These are phyloP conservation scores for Pulveroboletus sp. DNA, from an alignment of 768 basidiomycete genomes.

Conservation along the genomic window DNA sequence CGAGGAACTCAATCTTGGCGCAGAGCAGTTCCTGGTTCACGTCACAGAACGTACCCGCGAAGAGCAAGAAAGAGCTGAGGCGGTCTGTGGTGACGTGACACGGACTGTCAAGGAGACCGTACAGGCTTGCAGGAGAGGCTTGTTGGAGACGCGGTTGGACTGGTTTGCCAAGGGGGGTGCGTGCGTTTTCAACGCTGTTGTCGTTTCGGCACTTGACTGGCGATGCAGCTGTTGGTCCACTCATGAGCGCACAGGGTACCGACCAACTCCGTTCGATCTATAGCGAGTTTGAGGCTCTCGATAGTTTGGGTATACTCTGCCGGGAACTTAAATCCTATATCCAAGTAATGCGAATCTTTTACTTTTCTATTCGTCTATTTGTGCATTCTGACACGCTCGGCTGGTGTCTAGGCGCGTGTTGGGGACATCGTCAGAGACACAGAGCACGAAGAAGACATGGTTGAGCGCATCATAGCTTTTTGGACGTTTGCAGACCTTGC, in stretches of 20 bases:
- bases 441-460: constrained; percentile 70
- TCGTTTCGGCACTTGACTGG: constrained; percentile 18
- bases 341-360: constrained; percentile 36
- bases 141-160: constrained; percentile 41
- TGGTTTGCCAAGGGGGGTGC: constrained; percentile 42
- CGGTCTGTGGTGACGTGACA: constrained; percentile 41
- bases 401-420: constrained; percentile 45
- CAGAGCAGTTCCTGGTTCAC: constrained; percentile 52
- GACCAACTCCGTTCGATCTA: constrained; percentile 51
- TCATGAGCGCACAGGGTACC: constrained; percentile 46
- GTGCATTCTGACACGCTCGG: not conserved
- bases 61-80: constrained; percentile 52
- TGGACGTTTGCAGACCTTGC: constrained; percentile 53
- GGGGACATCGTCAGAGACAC: constrained; percentile 60
- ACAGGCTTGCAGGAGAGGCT: constrained; percentile 48
- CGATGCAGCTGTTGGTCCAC: constrained; percentile 45
- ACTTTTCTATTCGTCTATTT: not conserved
- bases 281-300: constrained; percentile 54
- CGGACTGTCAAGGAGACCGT: constrained; percentile 47
- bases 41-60: constrained; percentile 44
- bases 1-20: constrained; percentile 29
- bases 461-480: constrained; percentile 63
- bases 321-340: constrained; percentile 59
- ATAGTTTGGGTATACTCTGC: constrained; percentile 48
- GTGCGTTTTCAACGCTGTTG: constrained; percentile 30